Evolutionary conservation across 2,329 filamentous ascomycete species (phyloP), one percentile per base, ranked within the genome.

Genomic region (Cylindrodendrum hubeiense): DNA sequence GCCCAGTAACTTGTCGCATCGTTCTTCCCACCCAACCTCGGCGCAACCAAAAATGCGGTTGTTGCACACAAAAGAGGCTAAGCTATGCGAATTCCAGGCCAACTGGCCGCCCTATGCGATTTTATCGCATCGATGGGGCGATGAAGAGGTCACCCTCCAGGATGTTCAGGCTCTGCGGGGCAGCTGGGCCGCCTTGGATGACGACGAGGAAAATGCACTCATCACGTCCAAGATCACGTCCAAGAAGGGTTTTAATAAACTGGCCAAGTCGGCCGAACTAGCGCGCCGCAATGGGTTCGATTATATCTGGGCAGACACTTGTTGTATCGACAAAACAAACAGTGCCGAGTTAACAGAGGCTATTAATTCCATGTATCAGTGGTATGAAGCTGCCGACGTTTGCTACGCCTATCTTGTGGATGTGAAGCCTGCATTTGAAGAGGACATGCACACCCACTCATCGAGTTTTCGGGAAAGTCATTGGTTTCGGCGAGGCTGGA

Each of bases 301-400:
- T 2, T 65, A 49, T n/a, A 28, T 62, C 8, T 65, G 63, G 63
- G 24, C 63, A 5, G 63, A 65, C 21, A 65, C 63, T 1, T 62
- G 58, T 21, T 65, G 63, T 34, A 65, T 65, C 33, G 63, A 65
- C 52, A 65, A 65, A 24, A 47, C 46, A 5, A 62, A 52, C 53
- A 65, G 63, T n/a, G 52, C 63, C 12, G 63, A 65, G 22, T 17
- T 65, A 13, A 53, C 51, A 1, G 62, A 65, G 30, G 57, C 57
- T 8, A 65, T 65, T 12, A 65, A 65, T 41, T 65, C 51, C 5
- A 65, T 65, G 58, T 65, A 41, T 17, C 21, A 46, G 13, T 63
- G 63, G 63, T 63, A 65, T 24, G 37, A 57, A 17, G 10, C 19
- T 1, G 60, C 63, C 2, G 30, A 17, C 2, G 53, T 62, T 4